phyloP scores from a whole-genome alignment of 1,284 basidiomycete genomes.

The Hemileia vastatrix region DNA sequence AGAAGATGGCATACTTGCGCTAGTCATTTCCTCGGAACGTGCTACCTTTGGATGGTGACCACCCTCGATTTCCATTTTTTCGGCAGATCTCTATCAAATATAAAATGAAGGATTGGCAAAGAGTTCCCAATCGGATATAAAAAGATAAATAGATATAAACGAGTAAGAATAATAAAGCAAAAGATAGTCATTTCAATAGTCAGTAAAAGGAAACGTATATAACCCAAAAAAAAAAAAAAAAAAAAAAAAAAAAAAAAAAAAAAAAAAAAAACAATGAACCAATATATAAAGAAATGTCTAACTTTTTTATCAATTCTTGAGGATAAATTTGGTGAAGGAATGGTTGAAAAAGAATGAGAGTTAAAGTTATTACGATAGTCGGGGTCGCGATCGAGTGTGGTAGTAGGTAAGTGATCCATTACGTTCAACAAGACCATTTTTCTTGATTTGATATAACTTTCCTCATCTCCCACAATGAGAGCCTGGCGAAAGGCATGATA shows the following conservation, averaged over 20 bases:
- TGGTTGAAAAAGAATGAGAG: background rate
- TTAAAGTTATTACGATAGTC: background rate
- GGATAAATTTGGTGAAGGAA: background rate
- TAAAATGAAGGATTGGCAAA: background rate
- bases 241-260: too few species aligned
- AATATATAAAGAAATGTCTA: too few species aligned
- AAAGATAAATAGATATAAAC: background rate
- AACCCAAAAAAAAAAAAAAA: too few species aligned
- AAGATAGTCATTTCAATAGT: conserved; percentile 1
- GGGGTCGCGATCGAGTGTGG: background rate
- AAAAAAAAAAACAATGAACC: too few species aligned
- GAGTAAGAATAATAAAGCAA: background rate
- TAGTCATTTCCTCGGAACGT: background rate
- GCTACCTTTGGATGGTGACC: conserved; percentile 3
- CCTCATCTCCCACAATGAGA: background rate
- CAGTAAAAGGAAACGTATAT: background rate
- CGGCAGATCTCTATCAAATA: conserved; percentile 2
- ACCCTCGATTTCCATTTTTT: background rate
- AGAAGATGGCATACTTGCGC: background rate
- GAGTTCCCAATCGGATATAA: background rate
- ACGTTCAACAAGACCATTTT: background rate
- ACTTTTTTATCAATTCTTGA: background rate
- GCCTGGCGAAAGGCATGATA: background rate
- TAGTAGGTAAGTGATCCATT: background rate
- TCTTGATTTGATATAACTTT: background rate